These are phyloP conservation scores for Magnaporthales sp. DNA, from an alignment of 2,329 filamentous ascomycete species.

Conservation along the genomic window DNA sequence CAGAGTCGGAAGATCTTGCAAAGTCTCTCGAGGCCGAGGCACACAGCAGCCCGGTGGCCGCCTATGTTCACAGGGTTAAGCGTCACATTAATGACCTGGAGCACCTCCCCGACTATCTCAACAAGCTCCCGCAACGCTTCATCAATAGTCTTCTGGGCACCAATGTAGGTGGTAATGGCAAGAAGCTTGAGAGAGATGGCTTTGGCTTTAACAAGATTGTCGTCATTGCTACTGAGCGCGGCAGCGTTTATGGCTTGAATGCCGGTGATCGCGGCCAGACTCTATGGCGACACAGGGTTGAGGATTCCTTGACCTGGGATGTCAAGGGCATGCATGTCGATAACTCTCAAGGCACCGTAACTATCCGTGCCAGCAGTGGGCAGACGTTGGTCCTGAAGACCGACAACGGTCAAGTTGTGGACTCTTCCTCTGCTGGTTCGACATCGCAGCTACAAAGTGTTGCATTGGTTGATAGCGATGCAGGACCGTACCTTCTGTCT, in stretches of 20 bases:
- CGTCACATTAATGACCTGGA: slow-evolving; percentile 74
- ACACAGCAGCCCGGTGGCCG: slow-evolving; percentile 67
- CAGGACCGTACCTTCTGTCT: slow-evolving; percentile 44
- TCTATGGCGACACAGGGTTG: slow-evolving; percentile 63
- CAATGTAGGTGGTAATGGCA: slow-evolving; percentile 18
- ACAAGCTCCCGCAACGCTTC: slow-evolving; percentile 59
- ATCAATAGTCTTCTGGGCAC: slow-evolving; percentile 55
- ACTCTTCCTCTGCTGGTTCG: slow-evolving; percentile 13
- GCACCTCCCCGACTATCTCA: slow-evolving; percentile 65
- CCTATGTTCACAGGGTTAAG: slow-evolving; percentile 81
- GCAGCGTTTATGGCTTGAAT: slow-evolving; percentile 73
- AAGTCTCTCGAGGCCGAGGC: slow-evolving; percentile 80
- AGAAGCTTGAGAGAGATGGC: slow-evolving; percentile 53
- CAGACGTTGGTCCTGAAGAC: slow-evolving; percentile 50
- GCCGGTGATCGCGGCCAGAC: slow-evolving; percentile 65
- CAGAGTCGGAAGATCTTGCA: slow-evolving; percentile 63
- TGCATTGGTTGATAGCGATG: slow-evolving; percentile 41
- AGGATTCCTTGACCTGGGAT: slow-evolving; percentile 49
- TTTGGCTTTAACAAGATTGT: slow-evolving; percentile 88
- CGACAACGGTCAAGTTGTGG: slow-evolving; percentile 41
- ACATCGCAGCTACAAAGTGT: slow-evolving; percentile 27
- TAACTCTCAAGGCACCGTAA: slow-evolving; percentile 45
- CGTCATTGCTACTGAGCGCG: slow-evolving; percentile 69
- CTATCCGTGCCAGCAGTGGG: slow-evolving; percentile 50
- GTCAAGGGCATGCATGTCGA: slow-evolving; percentile 60